Conservation (phyloP, 106 monocot genomes). For the Triglochin maritima region DNA sequence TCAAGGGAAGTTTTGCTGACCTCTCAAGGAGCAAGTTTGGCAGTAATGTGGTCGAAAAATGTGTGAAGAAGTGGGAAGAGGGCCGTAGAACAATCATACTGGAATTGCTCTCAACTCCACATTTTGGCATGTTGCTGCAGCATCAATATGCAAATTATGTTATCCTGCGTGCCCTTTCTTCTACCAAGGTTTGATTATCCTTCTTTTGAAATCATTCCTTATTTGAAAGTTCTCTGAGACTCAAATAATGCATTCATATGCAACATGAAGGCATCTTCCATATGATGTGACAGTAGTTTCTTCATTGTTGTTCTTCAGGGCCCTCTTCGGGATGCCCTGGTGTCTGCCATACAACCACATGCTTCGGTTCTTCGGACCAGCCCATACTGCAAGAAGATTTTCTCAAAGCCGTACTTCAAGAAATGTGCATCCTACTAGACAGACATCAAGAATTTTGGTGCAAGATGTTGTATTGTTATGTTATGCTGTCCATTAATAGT, state of each 20-base stretch:
- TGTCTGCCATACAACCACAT: conserved; percentile 45
- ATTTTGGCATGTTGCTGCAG: conserved; percentile 66
- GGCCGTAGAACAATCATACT: conserved; percentile 29
- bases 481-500: too few species aligned
- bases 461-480: too few species aligned
- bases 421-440: neutral
- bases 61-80: conserved; percentile 47
- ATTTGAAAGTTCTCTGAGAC: too few species aligned
- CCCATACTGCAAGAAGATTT: conserved; percentile 69
- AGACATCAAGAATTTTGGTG: too few species aligned
- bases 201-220: neutral
- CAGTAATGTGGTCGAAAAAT: conserved; percentile 95
- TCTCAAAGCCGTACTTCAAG: conserved; percentile 8
- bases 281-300: neutral
- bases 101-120: conserved; percentile 43
- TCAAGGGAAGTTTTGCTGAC: conserved; percentile 42
- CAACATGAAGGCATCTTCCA: too few species aligned
- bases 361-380: conserved; percentile 32
- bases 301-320: conserved; percentile 29
- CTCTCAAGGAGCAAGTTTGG: conserved; percentile 75
- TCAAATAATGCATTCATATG: too few species aligned
- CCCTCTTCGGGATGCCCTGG: conserved; percentile 18
- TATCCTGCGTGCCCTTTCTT: conserved; percentile 54
- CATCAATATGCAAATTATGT: conserved; percentile 91
- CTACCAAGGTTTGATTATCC: conserved; percentile 41